Base-by-base conservation (phyloP, 768 basidiomycete species). In the Suillus americanus region DNA sequence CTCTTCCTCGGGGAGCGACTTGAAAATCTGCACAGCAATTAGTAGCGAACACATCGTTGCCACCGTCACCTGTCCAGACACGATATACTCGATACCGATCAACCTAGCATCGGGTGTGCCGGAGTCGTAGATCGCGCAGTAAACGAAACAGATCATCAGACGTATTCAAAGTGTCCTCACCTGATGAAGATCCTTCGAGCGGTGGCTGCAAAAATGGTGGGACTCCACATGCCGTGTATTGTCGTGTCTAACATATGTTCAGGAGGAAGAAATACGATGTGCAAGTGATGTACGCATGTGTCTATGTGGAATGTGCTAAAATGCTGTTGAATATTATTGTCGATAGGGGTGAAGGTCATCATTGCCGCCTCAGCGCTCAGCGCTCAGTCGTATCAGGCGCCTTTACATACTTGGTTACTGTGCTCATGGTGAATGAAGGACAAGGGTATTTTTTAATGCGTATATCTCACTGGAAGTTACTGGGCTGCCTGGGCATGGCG, bases 1-100 rank as follows among this genome's bases (percentile, higher is more conserved):
- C 74, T 84, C 83, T 30, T 82, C 81, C 35, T 74, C 68, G 4
- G 80, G 76, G 1, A 87, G 77, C 1, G 69, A 67, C 51, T 71
- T 65, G 70, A 84, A 85, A 18, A 75, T 63, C 76, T 77, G 41
- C 1, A 16, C 8, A 35, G n/a, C 23, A 50, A 48, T 65, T 35
- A 70, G 43, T 28, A n/a, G 8, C 13, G 3, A 43, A 55, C 18
- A 20, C 38, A 53, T 20, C 2, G 9, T 40, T 40, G 56, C 20
- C 55, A 43, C 64, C 59, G 64, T 41, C 3, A 77, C 73, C 64
- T 81, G 74, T 56, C 82, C 82, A 9, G 78, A 75, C 16, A 85
- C 73, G 62, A 85, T 78, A 66, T 86, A 86, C 69, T 85, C 84
- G 50, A 86, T 81, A 25, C 83, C 84, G 61, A 86, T 84, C 56